Evolutionary conservation across 2,329 filamentous ascomycete species (phyloP).

Genomic region (Sporothrix phasma): DNA sequence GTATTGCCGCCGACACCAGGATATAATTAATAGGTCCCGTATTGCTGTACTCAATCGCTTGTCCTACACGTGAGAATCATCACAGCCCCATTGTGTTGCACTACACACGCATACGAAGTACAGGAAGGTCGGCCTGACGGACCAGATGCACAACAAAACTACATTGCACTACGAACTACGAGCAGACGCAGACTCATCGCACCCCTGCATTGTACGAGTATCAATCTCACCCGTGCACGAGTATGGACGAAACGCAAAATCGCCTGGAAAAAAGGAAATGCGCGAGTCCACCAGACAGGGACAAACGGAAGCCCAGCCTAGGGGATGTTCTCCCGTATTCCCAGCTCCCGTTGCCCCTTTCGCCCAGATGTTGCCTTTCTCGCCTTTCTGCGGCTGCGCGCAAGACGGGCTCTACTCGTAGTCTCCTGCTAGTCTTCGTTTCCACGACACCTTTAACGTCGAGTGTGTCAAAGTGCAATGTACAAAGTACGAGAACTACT

Average conservation of each 20-base stretch:
- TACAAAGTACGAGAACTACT: too few species aligned
- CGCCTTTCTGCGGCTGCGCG: neutral
- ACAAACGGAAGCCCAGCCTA: conserved; percentile 2
- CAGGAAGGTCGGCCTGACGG: neutral
- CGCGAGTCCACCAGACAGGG: neutral
- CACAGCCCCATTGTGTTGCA: too few species aligned
- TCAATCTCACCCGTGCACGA: neutral
- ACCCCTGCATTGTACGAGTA: neutral
- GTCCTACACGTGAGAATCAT: too few species aligned
- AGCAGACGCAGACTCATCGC: neutral
- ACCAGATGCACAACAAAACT: neutral
- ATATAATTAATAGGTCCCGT: neutral
- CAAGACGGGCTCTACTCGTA: neutral
- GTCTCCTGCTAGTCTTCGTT: too few species aligned
- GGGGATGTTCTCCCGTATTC: conserved; percentile 1
- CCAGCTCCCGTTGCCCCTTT: conserved; percentile 5
- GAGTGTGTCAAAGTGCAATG: neutral
- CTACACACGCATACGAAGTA: neutral
- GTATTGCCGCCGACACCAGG: conserved; percentile 8
- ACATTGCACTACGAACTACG: neutral
- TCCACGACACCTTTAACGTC: neutral
- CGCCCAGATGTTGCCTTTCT: neutral
- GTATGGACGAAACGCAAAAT: neutral
- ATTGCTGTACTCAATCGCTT: neutral
- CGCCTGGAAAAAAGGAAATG: conserved; percentile 1